Percentiles rank a stretch among this genome's conserved stretches.
These are phyloP conservation scores for Zizania palustris DNA, from an alignment of 202 grass and related monocot genomes.

Conservation along the genomic window DNA sequence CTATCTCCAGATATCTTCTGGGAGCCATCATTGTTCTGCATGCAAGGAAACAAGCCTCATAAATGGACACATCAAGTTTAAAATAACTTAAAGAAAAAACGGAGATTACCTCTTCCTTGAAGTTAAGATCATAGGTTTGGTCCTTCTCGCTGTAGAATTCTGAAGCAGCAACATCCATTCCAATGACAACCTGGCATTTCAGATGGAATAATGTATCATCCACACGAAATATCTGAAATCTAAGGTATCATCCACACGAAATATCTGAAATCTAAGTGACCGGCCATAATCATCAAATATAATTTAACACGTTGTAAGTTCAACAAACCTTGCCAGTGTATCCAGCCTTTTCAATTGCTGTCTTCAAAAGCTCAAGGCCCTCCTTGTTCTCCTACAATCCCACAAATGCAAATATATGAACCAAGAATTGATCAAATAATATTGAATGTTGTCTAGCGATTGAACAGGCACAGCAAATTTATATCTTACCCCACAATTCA, in stretches of 20 bases:
- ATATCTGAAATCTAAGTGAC: background rate
- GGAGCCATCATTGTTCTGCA: constrained; percentile 80
- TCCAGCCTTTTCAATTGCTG: constrained; percentile 77
- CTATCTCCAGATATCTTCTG: constrained; percentile 87
- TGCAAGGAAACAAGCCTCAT: background rate
- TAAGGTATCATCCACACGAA: background rate
- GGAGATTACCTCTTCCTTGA: constrained; percentile 71
- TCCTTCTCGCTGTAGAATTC: constrained; percentile 80
- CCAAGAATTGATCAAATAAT: background rate
- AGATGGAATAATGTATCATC: background rate
- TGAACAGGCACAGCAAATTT: background rate
- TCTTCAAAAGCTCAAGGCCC: constrained; percentile 89
- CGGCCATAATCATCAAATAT: background rate
- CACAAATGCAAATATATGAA: constrained; percentile 8
- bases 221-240: background rate
- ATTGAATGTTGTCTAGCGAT: background rate
- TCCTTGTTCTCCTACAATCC: constrained; percentile 75
- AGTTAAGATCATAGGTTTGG: constrained; percentile 79
- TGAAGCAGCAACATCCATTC: constrained; percentile 92
- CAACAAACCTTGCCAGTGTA: constrained; percentile 83
- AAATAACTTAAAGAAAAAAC: background rate
- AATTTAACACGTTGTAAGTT: background rate
- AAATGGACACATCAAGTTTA: background rate
- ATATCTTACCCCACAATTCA: background rate
- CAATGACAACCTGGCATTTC: constrained; percentile 60